Conservation (phyloP, 805 yeast genomes). For the Candida sakaeoensis region DNA sequence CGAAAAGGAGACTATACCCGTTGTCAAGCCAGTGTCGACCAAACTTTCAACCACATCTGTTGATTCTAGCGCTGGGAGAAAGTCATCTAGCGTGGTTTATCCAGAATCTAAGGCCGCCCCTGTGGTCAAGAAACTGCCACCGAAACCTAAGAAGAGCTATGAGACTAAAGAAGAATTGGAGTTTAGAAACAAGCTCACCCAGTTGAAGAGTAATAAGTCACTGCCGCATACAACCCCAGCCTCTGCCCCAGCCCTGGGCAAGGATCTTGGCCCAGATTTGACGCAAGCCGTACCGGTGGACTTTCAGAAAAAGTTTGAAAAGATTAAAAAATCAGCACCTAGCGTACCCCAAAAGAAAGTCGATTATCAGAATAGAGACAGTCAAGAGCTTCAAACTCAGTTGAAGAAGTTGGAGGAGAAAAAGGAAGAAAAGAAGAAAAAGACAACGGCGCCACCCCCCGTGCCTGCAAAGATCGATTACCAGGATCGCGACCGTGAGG, state of each 20-base stretch:
- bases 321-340: constrained; percentile 10
- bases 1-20: background rate
- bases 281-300: constrained; percentile 4
- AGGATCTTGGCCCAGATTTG: too few relatives aligned
- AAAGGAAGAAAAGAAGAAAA: too few relatives aligned
- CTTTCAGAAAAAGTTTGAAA: constrained; percentile 8
- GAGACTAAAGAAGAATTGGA: constrained; percentile 10
- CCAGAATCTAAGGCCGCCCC: too few relatives aligned
- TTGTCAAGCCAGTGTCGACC: background rate
- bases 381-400: constrained; percentile 21
- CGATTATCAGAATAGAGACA: constrained; percentile 20
- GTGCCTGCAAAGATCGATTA: constrained; percentile 20
- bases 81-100: too few relatives aligned
- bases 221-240: too few relatives aligned
- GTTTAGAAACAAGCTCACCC: constrained; percentile 8
- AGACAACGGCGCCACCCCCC: too few relatives aligned
- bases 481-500: constrained; percentile 20
- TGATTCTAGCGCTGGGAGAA: background rate
- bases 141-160: constrained; percentile 13
- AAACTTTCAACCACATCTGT: background rate
- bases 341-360: constrained; percentile 19
- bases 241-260: too few relatives aligned
- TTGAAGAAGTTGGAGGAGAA: constrained; percentile 20
- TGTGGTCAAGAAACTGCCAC: constrained; percentile 7
- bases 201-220: constrained; percentile 2